Base-by-base conservation (phyloP, 805 yeast species). In the Teunomyces gatunensis region DNA sequence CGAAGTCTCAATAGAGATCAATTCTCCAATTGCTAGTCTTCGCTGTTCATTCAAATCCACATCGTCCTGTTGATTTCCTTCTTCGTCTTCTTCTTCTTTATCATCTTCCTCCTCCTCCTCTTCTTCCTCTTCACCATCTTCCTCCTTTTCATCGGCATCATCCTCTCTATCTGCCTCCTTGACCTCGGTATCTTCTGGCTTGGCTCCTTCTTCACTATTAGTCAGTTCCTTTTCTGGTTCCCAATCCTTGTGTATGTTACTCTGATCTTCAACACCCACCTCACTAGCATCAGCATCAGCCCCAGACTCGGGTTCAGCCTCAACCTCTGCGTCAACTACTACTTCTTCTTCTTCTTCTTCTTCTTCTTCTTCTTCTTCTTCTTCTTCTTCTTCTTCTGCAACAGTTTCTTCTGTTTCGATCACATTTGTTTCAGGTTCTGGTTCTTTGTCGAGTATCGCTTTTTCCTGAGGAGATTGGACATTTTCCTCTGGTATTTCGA, bases 241-340 rank as follows among this genome's bases (percentile, higher is more conserved):
- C 13, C 20, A 15, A 6, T 30, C 50, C 6, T 49, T 48, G 28
- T 34, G 39, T 11, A 18, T 5, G 21, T 17, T 18, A 9, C n/a
- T 15, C 21, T 83, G 81, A 34, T 86, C 94, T 54, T 90, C 97
- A 43, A 90, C 97, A 54, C 91, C 97, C 50, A 90, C 97, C 10
- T 39, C 46, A n/a, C 37, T 46, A 17, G 45, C 40, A 65, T 90
- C 96, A 47, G 90, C 97, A 66, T 91, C 44, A 15, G 21, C 36
- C 20, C 7, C 42, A 9, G 88, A 91, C 21, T 34, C 39, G 9
- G 11, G 21, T 9, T 83, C 81, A 35, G 85, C 92, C 54, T 90
- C 97, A 43, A 90, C 97, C 54, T 91, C 97, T 49, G 90, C 97
- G 65, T 90, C 96, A 48, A 90, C 97, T 66, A 90, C 97, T 49